Evolutionary conservation across 2,329 filamentous ascomycete species (phyloP), one percentile per base, ranked within the genome.

Genomic region (Pseudocercospora crystallina): DNA sequence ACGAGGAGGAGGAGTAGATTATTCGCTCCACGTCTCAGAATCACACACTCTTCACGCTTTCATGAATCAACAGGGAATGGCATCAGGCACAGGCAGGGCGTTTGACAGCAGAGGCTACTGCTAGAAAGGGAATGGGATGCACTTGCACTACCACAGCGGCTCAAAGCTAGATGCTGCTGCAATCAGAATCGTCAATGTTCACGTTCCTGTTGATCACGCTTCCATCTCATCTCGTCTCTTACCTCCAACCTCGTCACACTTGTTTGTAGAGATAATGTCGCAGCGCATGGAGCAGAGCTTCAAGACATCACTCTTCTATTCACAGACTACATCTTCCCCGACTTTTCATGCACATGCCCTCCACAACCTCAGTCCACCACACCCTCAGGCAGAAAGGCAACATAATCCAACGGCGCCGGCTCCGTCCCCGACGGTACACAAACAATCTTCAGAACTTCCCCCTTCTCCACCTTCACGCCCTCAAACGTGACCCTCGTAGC

Each of bases 381-480:
- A 0, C 81, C 82, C 2, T 67, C 61, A 0, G 84, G 84, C 51
- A 88, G 63, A 42, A 89, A 68, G 3, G 78, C 77, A 36, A 88
- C 68, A 65, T 88, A 88, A 69, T 89, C 85, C 54, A 89, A 47
- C 4, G 85, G 82, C 44, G 85, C 85, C 9, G 76, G 76, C 70
- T 88, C 85, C 20, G 73, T 70, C 0, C 84, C 83, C 65, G 85
- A 73, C 0, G 84, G 77, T 29, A 60, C 71, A 0, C 84, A 83
- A 2, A 80, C 74, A 52, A 86, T 75, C 58, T 72, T 79, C 46
- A 86, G 56, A 47, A 65, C 61, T 56, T 81, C 78, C 0, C 82
- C 82, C 47, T 73, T 75, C 36, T 64, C 59, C 7, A 85, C 69
- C 12, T 71, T 61, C 0, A 86, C 71, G 0, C 65, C 69, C 9